Evolutionary conservation across 768 basidiomycete species (phyloP), one percentile per base, ranked within the genome.

Genomic region (Amanita subjunquillea): DNA sequence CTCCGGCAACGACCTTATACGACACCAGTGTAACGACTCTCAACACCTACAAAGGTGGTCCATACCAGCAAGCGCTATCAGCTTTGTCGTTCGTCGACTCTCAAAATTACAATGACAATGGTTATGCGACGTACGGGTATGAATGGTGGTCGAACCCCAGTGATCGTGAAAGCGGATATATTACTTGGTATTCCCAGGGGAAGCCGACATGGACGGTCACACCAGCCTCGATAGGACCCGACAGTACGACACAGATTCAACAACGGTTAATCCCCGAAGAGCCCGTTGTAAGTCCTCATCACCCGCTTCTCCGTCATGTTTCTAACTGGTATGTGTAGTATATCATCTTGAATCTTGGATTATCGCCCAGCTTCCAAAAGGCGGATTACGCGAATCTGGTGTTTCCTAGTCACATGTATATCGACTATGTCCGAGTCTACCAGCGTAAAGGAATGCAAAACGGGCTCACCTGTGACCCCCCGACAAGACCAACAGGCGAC

Each of bases 381-480:
- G 79, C 80, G 53, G 83, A 93, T 65, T 91, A 74, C 60, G 71
- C 71, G 57, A 71, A 90, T 60, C 70, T 97, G 50, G 60, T 65
- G 44, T 95, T 92, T 74, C 95, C 94, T 0, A 72, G 77, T 6
- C 69, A 76, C 54, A 87, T 95, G 87, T 79, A 78, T 55, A 69
- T 98, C 57, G 95, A 97, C 66, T 97, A 96, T 59, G 78, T 99
- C 22, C 82, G 91, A 36, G 76, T 94, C 48, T 91, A 91, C 59
- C 93, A 96, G 69, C 79, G 85, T 34, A 63, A 79, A 20, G 91
- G 85, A 7, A 63, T 79, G n/a, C 68, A 79, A 57, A 72, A 84
- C 51, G 83, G 78, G 8, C 59, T 91, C 34, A 83, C 85, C 0
- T 99, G 95, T 65, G 75, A 90, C 64, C 95, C 95, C 7, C 69